Percentiles rank a stretch among this genome's conserved stretches.
phyloP scores from a whole-genome alignment of 2,329 filamentous ascomycete species.

The Raffaelea albimanens region DNA sequence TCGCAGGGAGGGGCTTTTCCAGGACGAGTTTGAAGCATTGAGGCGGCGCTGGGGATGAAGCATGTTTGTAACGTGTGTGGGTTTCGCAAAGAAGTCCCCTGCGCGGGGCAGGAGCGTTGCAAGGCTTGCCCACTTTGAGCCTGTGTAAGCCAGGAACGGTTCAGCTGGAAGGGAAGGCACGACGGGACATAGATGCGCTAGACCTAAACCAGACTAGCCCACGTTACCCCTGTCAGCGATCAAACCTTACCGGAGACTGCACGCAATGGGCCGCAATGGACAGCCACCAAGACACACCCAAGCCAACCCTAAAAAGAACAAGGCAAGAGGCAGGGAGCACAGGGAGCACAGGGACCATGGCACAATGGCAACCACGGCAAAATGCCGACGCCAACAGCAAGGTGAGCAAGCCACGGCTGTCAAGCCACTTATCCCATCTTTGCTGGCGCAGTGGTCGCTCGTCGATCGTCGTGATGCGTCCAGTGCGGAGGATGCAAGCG shows the following conservation, averaged over 20 bases:
- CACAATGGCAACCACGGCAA: neutral
- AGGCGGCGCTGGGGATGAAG: constrained; percentile 22
- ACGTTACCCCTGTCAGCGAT: neutral
- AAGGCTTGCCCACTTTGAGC: too few species aligned
- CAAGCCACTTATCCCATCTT: neutral
- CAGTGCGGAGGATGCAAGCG: too few species aligned
- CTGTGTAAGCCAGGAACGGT: neutral
- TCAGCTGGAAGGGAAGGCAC: neutral
- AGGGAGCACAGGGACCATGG: neutral
- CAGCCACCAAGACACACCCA: too few species aligned
- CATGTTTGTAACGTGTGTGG: constrained; percentile 22
- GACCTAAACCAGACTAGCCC: neutral
- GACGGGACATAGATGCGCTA: neutral
- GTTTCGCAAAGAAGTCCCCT: constrained; percentile 19
- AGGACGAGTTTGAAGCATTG: constrained; percentile 17
- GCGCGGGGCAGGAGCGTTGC: constrained; percentile 1
- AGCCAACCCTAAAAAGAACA: constrained; percentile 1
- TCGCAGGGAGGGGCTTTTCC: constrained; percentile 8
- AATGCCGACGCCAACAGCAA: too few species aligned
- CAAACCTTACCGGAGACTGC: too few species aligned
- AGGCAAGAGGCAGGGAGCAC: neutral
- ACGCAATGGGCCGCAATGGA: too few species aligned
- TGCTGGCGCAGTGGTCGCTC: neutral
- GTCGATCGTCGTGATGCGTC: too few species aligned
- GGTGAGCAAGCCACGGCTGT: too few species aligned